These are phyloP conservation scores for Globisporangium radiosum DNA, from an alignment of 352 stramenopile genomes.

Conservation along the genomic window DNA sequence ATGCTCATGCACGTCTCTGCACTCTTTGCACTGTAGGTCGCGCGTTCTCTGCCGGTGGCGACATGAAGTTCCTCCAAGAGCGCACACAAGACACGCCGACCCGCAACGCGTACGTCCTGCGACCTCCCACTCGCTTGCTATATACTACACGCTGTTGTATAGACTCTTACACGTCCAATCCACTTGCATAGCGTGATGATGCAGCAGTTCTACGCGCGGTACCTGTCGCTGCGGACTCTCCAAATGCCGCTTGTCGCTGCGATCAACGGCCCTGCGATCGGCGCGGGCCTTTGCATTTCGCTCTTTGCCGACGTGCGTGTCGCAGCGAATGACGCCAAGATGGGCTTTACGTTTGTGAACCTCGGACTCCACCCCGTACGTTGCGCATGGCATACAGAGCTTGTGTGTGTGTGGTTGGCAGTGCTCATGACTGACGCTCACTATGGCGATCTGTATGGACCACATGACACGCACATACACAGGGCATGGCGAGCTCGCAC, in stretches of 20 bases:
- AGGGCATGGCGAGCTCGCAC: conserved; percentile 83
- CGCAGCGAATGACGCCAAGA: conserved; percentile 50
- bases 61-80: conserved; percentile 75
- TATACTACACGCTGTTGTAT: background rate
- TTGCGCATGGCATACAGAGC: background rate
- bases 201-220: conserved; percentile 80
- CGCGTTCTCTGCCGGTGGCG: conserved; percentile 84
- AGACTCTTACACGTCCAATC: background rate
- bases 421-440: background rate
- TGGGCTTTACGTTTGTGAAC: conserved; percentile 86
- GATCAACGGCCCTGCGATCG: conserved; percentile 81
- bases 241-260: conserved; percentile 79
- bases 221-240: conserved; percentile 70
- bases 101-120: conserved; percentile 47
- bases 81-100: conserved; percentile 56
- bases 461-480: background rate
- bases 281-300: conserved; percentile 73
- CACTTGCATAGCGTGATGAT: conserved; percentile 47
- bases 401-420: background rate
- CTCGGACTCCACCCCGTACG: conserved; percentile 71
- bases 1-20: background rate
- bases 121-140: too few species aligned
- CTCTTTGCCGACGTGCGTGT: conserved; percentile 82
- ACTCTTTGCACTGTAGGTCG: conserved; percentile 12
- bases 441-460: too few species aligned